A percentile compares a stretch with the other conserved stretches of the same genome.
These are phyloP conservation scores for Xylaria telfairii DNA, from an alignment of 495 filamentous ascomycete species.

Conservation along the genomic window DNA sequence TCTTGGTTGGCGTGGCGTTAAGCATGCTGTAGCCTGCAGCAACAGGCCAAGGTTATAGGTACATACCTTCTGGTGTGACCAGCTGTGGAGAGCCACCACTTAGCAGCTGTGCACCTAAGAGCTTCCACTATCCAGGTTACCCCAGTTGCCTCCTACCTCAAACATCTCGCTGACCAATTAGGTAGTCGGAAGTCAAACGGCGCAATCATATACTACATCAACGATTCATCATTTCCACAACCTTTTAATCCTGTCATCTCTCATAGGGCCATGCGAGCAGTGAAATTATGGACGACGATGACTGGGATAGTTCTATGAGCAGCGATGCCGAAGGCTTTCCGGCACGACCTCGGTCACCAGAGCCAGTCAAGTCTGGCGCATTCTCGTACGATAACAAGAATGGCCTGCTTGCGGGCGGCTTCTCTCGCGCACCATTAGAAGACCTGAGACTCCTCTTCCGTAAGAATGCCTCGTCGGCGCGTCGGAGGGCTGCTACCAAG, in stretches of 20 bases:
- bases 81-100: neutral
- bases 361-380: constrained; percentile 5
- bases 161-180: too few species aligned
- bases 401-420: constrained; percentile 3
- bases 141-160: too few species aligned
- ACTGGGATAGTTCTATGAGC: neutral
- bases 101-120: neutral
- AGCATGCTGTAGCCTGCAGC: too few species aligned
- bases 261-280: neutral
- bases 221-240: neutral
- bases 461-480: constrained; percentile 8
- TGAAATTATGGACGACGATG: neutral
- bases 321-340: neutral
- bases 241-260: neutral
- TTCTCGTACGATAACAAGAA: constrained; percentile 13
- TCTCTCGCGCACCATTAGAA: constrained; percentile 7
- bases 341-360: neutral
- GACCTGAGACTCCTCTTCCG: neutral
- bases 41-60: neutral
- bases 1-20: neutral
- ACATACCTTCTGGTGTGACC: neutral
- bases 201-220: neutral
- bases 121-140: neutral
- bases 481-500: constrained; percentile 16
- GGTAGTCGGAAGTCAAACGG: neutral